Evolutionary conservation across 352 stramenopile genomes (phyloP).

Genomic region (Halophytophthora polymorphica): DNA sequence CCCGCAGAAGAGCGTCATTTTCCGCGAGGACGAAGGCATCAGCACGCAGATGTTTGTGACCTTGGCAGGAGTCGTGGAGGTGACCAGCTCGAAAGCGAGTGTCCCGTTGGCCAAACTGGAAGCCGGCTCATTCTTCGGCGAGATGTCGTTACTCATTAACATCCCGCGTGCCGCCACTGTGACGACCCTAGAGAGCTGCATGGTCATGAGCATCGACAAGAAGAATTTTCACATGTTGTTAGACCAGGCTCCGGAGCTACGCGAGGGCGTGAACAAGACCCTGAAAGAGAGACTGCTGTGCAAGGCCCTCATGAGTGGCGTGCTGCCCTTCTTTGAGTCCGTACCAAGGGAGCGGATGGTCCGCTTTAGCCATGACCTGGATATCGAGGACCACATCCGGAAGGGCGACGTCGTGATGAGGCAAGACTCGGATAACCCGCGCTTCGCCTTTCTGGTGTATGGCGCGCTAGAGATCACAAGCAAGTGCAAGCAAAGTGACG

Average conservation of each 20-base stretch:
- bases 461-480: constrained; percentile 64
- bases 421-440: constrained; percentile 30
- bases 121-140: constrained; percentile 73
- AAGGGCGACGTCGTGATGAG: constrained; percentile 52
- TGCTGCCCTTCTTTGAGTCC: constrained; percentile 63
- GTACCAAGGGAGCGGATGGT: constrained; percentile 54
- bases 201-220: constrained; percentile 81
- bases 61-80: constrained; percentile 55
- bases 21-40: constrained; percentile 73
- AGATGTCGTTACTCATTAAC: constrained; percentile 81
- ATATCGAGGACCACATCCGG: constrained; percentile 62
- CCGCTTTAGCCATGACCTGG: constrained; percentile 52
- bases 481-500: constrained; percentile 21
- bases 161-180: constrained; percentile 73
- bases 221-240: constrained; percentile 65
- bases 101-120: constrained; percentile 56
- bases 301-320: constrained; percentile 71
- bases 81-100: constrained; percentile 49
- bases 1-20: constrained; percentile 61
- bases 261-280: constrained; percentile 46
- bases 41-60: constrained; percentile 82
- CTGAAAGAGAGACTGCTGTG: constrained; percentile 67
- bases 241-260: constrained; percentile 51
- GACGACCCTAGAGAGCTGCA: constrained; percentile 61
- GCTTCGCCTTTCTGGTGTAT: constrained; percentile 68